Percentiles rank a stretch among this genome's conserved stretches.
Conservation (phyloP, 2,329 filamentous ascomycete genomes). For the Epicoccum sorghinum region DNA sequence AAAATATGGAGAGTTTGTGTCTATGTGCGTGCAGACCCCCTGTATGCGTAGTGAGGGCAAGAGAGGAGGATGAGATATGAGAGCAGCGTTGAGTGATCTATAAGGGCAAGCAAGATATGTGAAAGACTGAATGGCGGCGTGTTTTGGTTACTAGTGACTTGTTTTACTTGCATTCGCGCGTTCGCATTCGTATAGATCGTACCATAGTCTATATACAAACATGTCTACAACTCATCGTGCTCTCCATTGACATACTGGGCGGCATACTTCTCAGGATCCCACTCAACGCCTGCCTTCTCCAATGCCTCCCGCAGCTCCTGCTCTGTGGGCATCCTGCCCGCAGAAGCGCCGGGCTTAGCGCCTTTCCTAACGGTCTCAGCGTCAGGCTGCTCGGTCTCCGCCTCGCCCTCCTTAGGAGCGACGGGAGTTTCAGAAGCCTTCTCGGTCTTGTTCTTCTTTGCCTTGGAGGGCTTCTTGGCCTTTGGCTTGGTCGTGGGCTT, state of each 20-base stretch:
- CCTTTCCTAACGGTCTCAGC: conserved; percentile 24
- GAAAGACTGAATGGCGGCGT: too few relatives aligned
- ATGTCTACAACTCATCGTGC: conserved; percentile 28
- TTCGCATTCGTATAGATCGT: too few relatives aligned
- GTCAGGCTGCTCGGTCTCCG: conserved; percentile 24
- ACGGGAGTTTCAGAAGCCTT: conserved; percentile 31
- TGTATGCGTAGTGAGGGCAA: too few relatives aligned
- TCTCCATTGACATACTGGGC: conserved; percentile 47
- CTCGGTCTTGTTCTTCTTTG: conserved; percentile 32
- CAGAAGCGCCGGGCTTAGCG: conserved; percentile 16
- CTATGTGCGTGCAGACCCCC: too few relatives aligned
- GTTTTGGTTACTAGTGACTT: too few relatives aligned
- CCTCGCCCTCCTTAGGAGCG: conserved; percentile 39
- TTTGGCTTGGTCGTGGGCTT: conserved; percentile 43
- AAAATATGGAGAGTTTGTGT: too few relatives aligned
- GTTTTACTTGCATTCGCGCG: too few relatives aligned
- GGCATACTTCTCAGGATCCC: conserved; percentile 33
- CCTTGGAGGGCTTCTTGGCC: conserved; percentile 37
- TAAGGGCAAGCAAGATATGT: too few relatives aligned
- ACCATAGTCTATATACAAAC: too few relatives aligned
- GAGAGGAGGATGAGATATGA: too few relatives aligned
- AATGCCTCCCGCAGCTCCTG: conserved; percentile 40
- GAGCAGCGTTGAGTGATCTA: too few relatives aligned
- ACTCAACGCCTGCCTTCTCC: conserved; percentile 40
- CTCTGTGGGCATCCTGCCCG: conserved; percentile 33